phyloP scores from a whole-genome alignment of 768 basidiomycete genomes.

The Rhodotorula kratochvilovae region DNA sequence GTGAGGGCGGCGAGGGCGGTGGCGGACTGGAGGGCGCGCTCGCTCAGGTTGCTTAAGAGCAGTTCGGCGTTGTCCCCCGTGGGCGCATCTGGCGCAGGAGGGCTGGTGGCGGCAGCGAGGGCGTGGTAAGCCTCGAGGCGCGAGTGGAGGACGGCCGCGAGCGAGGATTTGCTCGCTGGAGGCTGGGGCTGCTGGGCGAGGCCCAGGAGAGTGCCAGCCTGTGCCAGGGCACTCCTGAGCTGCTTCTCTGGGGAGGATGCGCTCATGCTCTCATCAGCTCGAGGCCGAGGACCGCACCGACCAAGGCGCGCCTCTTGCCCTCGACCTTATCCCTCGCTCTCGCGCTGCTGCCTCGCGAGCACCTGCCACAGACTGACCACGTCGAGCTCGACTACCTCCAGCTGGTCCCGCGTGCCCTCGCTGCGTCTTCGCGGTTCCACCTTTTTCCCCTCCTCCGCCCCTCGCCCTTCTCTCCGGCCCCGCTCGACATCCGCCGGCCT shows the following conservation, averaged over 20 bases:
- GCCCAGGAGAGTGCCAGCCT: not conserved
- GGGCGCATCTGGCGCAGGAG: too few species aligned
- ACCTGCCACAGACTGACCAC: too few species aligned
- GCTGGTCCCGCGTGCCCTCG: not conserved
- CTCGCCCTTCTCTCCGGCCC: too few species aligned
- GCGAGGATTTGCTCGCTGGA: not conserved
- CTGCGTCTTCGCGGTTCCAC: not conserved
- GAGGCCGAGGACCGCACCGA: not conserved
- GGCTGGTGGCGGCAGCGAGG: not conserved
- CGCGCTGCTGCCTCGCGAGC: too few species aligned
- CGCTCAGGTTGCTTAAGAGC: not conserved
- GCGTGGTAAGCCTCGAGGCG: slow-evolving; percentile 3
- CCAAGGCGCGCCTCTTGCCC: not conserved
- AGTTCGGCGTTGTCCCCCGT: not conserved
- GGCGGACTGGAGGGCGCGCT: not conserved
- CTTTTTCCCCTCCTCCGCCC: too few species aligned
- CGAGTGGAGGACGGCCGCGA: slow-evolving; percentile 1
- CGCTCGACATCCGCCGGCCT: too few species aligned
- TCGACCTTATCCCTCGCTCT: not conserved
- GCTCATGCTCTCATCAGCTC: not conserved
- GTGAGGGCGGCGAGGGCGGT: not conserved
- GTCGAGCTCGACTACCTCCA: too few species aligned
- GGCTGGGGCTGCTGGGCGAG: not conserved
- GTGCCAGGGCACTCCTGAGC: not conserved
- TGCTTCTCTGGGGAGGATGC: not conserved